These are phyloP conservation scores for Phytomonas francai DNA, from an alignment of 208 protist genomes.

Conservation along the genomic window DNA sequence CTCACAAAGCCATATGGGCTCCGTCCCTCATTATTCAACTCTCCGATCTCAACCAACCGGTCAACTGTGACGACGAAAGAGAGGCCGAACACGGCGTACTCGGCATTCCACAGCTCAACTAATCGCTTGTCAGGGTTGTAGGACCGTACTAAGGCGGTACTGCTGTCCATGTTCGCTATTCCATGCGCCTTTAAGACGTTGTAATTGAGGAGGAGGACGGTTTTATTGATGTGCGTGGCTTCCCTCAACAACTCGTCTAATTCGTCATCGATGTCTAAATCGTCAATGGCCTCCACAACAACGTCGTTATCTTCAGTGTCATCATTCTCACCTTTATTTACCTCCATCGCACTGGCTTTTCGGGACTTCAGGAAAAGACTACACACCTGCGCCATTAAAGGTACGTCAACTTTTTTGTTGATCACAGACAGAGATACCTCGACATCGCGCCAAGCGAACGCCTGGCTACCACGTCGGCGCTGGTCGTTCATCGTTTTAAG, in stretches of 20 bases:
- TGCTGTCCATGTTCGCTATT: constrained; percentile 49
- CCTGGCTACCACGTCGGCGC: constrained; percentile 73
- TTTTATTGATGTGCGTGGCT: constrained; percentile 39
- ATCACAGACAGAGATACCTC: constrained; percentile 84
- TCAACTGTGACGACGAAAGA: constrained; percentile 39
- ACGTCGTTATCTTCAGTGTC: constrained; percentile 12
- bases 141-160: constrained; percentile 62
- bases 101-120: constrained; percentile 73
- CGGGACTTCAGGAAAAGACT: constrained; percentile 76
- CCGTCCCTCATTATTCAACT: constrained; percentile 64
- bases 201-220: constrained; percentile 80
- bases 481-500: constrained; percentile 84
- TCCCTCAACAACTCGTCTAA: constrained; percentile 57
- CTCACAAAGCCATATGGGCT: constrained; percentile 74
- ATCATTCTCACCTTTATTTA: background rate
- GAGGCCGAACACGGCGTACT: constrained; percentile 80
- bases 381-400: constrained; percentile 72
- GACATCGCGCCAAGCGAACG: constrained; percentile 84
- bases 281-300: constrained; percentile 60
- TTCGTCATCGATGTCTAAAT: constrained; percentile 64
- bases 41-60: constrained; percentile 68
- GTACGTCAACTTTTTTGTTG: constrained; percentile 76
- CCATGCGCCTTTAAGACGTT: constrained; percentile 56
- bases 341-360: constrained; percentile 1
- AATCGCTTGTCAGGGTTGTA: constrained; percentile 59